Base-by-base conservation (phyloP, 805 yeast genomes). In the Starmerella ratchasimensis region DNA sequence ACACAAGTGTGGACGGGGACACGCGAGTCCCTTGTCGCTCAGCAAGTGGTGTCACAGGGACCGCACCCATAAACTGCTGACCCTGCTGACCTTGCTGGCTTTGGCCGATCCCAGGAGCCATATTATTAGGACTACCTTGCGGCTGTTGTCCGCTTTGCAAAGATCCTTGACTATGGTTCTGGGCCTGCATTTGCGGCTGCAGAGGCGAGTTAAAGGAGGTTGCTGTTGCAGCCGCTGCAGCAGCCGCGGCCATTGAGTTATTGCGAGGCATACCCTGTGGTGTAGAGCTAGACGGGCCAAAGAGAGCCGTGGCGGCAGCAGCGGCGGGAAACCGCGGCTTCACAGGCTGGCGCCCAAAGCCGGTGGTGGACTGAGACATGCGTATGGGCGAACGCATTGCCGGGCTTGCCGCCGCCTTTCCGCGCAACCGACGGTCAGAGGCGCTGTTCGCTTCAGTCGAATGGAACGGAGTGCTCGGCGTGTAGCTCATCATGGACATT, bases 1-100 rank as follows among this genome's bases (percentile, higher is more conserved):
- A 45, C n/a, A 48, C 14, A 9, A 51, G 34, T 4, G 53, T 51
- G 17, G 45, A 35, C 3, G 54, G 53, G 5, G 51, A 42, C 9
- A 32, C 34, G n/a, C 39, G 30, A n/a, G 38, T 15, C 14, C 32
- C 14, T 8, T 22, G 32, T 7, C 19, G 17, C 15, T 32, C 41
- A 5, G 38, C 39, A 24, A 33, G 13, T 5, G 46, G 43, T 2
- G 46, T 38, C 15, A 37, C 37, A 19, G 38, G 43, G 17, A 26
- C 18, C 31, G n/a, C n/a, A n/a, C n/a, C n/a, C n/a, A n/a, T n/a
- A n/a, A n/a, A n/a, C n/a, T n/a, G n/a, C n/a, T n/a, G n/a, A n/a
- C n/a, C n/a, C n/a, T n/a, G n/a, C n/a, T n/a, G n/a, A n/a, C n/a
- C n/a, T n/a, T n/a, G n/a, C n/a, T n/a, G n/a, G n/a, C n/a, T n/a